Evolutionary conservation across 1,284 basidiomycete genomes (phyloP).

Genomic region (Pseudozyma tsukubaensis): DNA sequence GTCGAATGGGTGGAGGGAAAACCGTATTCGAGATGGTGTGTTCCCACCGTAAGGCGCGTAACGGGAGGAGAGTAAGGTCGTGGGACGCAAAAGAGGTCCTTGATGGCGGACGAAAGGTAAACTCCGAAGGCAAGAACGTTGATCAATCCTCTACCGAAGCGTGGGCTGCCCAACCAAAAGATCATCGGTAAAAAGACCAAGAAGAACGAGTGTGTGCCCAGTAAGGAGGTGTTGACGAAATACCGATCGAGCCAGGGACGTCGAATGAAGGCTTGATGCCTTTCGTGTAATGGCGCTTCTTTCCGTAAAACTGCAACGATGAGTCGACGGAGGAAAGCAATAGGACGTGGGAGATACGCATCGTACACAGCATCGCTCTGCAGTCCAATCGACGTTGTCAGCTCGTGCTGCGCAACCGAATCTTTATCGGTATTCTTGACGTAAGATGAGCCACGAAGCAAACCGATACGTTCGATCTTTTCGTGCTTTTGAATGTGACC

Average conservation of each 20-base stretch:
- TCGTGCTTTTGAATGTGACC: constrained; percentile 45
- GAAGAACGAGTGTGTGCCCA: constrained; percentile 90
- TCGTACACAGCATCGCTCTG: constrained; percentile 57
- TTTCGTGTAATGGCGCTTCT: constrained; percentile 48
- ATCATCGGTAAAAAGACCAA: constrained; percentile 86
- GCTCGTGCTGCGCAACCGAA: constrained; percentile 26
- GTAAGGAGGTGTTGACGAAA: constrained; percentile 88
- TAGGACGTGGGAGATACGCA: constrained; percentile 46
- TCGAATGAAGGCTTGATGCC: constrained; percentile 45
- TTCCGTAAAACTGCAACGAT: constrained; percentile 42
- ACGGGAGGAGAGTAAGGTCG: constrained; percentile 91
- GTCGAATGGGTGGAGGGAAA: constrained; percentile 97
- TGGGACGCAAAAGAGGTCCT: constrained; percentile 90
- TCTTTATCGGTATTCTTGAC: constrained; percentile 36
- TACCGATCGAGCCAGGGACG: constrained; percentile 81
- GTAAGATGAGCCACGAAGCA: constrained; percentile 47
- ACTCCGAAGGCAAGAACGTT: constrained; percentile 83
- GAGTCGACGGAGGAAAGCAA: constrained; percentile 43
- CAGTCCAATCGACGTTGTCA: constrained; percentile 56
- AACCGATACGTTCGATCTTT: constrained; percentile 45
- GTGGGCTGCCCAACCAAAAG: constrained; percentile 85
- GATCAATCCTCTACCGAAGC: constrained; percentile 73
- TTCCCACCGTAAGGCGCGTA: constrained; percentile 75
- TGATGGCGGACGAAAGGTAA: constrained; percentile 84
- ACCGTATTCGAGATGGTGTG: constrained; percentile 76